Conservation (phyloP, 345 rosid species). For the Durio zibethinus region DNA sequence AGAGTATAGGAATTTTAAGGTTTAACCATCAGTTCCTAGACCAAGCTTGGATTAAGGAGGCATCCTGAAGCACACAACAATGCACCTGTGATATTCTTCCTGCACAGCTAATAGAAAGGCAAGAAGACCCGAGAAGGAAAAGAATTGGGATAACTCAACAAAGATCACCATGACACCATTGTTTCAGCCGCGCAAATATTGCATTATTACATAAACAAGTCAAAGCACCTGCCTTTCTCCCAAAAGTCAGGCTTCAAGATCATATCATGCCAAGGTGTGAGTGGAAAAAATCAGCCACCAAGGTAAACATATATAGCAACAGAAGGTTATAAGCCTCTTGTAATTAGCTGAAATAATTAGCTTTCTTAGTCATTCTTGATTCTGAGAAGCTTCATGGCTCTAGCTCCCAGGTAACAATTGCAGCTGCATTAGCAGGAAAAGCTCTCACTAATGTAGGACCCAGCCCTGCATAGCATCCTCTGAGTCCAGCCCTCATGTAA, state of each 20-base stretch:
- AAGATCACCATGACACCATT: background rate
- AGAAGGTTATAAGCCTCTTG: constrained; percentile 3
- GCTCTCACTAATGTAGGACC: constrained; percentile 85
- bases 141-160: background rate
- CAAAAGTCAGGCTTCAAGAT: constrained; percentile 10
- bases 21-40: background rate
- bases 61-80: background rate
- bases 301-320: background rate
- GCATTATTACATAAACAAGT: background rate
- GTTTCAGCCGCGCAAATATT: background rate
- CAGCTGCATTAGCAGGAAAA: constrained; percentile 96
- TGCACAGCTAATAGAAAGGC: background rate
- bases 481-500: constrained; percentile 67
- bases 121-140: background rate
- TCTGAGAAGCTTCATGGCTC: constrained; percentile 71
- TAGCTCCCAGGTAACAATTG: constrained; percentile 95
- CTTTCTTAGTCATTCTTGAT: constrained; percentile 42
- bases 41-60: background rate
- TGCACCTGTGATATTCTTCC: constrained; percentile 7
- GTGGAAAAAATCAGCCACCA: constrained; percentile 3
- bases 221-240: background rate
- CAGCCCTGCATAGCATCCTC: constrained; percentile 86
- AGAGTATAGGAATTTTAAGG: background rate
- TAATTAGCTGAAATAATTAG: constrained; percentile 2
- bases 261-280: background rate